Evolutionary conservation across 805 yeast genomes (phyloP).

Genomic region (Hanseniaspora occidentalis): DNA sequence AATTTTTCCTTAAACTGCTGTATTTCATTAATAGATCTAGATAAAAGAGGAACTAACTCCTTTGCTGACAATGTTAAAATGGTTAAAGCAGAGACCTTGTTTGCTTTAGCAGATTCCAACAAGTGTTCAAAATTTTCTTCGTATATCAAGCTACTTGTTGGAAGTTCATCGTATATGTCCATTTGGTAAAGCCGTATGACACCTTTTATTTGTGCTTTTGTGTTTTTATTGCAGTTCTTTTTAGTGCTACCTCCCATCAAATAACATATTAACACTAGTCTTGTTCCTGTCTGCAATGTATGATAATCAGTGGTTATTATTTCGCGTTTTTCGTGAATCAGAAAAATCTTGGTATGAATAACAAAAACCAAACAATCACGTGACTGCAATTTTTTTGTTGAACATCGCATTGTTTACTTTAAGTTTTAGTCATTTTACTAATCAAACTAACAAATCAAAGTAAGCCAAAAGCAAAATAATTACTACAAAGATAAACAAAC

Average conservation of each 20-base stretch:
- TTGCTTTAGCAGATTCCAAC: conserved; percentile 17
- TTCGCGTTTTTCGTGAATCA: conserved; percentile 1
- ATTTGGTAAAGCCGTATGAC: no score
- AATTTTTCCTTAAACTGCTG: conserved; percentile 14
- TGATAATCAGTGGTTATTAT: neutral
- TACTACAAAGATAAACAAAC: no score
- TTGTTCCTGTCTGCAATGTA: neutral
- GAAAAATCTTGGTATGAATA: no score
- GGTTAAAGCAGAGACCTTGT: conserved; percentile 29
- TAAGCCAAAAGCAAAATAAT: no score
- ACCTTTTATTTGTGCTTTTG: neutral
- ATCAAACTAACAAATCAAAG: no score
- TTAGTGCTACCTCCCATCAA: neutral
- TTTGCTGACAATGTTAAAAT: conserved; percentile 27
- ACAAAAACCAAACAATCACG: no score
- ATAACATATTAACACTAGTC: neutral
- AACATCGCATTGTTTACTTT: no score
- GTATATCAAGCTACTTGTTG: conserved; percentile 24
- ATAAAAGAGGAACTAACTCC: conserved; percentile 24
- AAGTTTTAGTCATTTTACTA: no score
- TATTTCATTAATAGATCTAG: conserved; percentile 25
- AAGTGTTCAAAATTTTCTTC: conserved; percentile 22
- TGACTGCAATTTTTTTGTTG: no score
- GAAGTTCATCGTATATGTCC: conserved; percentile 33
- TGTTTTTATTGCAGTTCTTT: neutral